These are phyloP conservation scores for Hypoxylon sp. DNA, from an alignment of 2,329 filamentous ascomycete species.

Conservation along the genomic window DNA sequence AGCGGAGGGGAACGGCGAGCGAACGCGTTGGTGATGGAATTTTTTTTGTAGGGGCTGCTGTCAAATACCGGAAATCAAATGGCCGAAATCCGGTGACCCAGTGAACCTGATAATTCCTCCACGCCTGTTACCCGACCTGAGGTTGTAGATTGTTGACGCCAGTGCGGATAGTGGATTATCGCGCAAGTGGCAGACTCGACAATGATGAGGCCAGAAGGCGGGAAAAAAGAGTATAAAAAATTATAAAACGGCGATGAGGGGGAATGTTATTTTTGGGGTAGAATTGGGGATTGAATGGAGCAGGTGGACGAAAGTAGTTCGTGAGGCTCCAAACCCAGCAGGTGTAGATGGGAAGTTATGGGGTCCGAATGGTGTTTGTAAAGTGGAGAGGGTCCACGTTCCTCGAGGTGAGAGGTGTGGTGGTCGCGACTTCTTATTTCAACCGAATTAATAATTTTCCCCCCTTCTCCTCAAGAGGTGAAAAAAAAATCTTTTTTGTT, in stretches of 20 bases:
- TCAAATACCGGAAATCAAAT: slow-evolving; percentile 41
- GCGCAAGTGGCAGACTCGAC: slow-evolving; percentile 47
- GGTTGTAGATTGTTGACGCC: slow-evolving; percentile 48
- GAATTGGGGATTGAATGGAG: slow-evolving; percentile 56
- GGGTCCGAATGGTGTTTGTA: slow-evolving; percentile 55
- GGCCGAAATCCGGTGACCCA: slow-evolving; percentile 43
- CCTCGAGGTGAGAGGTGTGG: slow-evolving; percentile 54
- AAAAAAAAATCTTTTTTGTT: slow-evolving; percentile 37
- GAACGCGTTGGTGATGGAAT: slow-evolving; percentile 31
- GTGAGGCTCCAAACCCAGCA: slow-evolving; percentile 56
- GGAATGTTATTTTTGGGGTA: slow-evolving; percentile 56
- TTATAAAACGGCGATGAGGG: slow-evolving; percentile 51
- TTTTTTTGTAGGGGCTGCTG: slow-evolving; percentile 3
- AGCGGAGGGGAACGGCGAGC: slow-evolving; percentile 9
- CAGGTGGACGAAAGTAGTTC: slow-evolving; percentile 55
- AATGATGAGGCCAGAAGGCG: slow-evolving; percentile 43
- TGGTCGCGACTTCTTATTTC: slow-evolving; percentile 54
- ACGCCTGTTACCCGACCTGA: slow-evolving; percentile 53
- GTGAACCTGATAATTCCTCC: slow-evolving; percentile 51
- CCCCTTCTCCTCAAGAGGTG: slow-evolving; percentile 31
- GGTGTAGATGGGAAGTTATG: slow-evolving; percentile 54
- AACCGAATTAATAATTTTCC: slow-evolving; percentile 47
- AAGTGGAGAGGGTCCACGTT: slow-evolving; percentile 56
- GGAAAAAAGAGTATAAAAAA: slow-evolving; percentile 46
- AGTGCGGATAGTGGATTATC: slow-evolving; percentile 46